These are phyloP conservation scores for Medicago lupulina DNA, from an alignment of 306 rosid genomes.

Conservation along the genomic window DNA sequence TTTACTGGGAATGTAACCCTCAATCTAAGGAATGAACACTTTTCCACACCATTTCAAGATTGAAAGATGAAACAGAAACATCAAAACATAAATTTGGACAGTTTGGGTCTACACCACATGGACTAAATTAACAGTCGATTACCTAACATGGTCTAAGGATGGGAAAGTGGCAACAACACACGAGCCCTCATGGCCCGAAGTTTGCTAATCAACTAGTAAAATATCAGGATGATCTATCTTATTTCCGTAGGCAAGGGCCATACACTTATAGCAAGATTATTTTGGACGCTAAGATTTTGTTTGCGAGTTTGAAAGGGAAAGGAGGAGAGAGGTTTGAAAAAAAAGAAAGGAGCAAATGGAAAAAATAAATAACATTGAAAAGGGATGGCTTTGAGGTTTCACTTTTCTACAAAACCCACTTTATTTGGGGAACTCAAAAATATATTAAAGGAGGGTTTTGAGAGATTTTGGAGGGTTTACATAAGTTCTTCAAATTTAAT, in stretches of 20 bases:
- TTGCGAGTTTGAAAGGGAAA: too few species aligned
- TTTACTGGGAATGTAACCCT: conserved; percentile 2
- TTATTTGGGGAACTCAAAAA: too few species aligned
- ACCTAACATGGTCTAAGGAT: conserved; percentile 36
- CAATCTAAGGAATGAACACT: conserved; percentile 27
- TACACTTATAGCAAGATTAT: too few species aligned
- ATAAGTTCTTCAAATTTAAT: too few species aligned
- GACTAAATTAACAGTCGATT: conserved; percentile 35
- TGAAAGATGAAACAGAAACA: conserved; percentile 43
- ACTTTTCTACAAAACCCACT: too few species aligned
- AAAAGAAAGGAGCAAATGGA: too few species aligned
- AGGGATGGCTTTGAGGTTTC: too few species aligned
- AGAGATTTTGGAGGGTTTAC: too few species aligned
- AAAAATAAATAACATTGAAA: too few species aligned
- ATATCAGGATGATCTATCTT: background rate
- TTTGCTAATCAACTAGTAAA: conserved; percentile 36
- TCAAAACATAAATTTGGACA: conserved; percentile 1
- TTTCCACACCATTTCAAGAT: conserved; percentile 31
- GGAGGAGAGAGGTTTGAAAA: too few species aligned
- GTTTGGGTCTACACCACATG: conserved; percentile 55
- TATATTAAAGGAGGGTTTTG: too few species aligned
- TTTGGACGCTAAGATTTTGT: too few species aligned
- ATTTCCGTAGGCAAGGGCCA: background rate
- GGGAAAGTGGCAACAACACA: conserved; percentile 30
- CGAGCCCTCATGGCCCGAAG: conserved; percentile 34